These are phyloP conservation scores for Chondrostereum purpureum DNA, from an alignment of 1,284 basidiomycete species.

Conservation along the genomic window DNA sequence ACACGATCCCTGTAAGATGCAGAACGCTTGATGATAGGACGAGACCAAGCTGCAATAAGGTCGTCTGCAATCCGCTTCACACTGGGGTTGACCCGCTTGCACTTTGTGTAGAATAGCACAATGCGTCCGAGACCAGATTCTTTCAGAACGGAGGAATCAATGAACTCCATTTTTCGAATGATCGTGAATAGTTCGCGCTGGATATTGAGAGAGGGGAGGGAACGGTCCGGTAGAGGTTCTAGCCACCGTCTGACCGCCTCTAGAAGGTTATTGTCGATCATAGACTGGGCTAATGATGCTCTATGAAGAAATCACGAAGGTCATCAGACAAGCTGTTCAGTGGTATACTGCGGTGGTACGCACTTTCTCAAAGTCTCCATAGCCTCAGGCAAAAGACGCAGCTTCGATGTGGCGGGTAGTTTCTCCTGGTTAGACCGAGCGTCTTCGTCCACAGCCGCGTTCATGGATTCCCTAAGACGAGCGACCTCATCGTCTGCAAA, in stretches of 20 bases:
- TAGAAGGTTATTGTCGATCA: constrained; percentile 92
- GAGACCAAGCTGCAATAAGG: constrained; percentile 83
- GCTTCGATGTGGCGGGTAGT: constrained; percentile 82
- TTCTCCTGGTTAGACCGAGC: constrained; percentile 76
- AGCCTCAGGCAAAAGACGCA: constrained; percentile 81
- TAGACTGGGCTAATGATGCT: constrained; percentile 82
- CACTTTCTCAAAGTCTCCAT: constrained; percentile 94
- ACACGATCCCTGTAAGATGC: constrained; percentile 77
- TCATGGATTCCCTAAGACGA: constrained; percentile 80
- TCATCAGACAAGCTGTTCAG: constrained; percentile 2
- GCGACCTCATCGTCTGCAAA: constrained; percentile 92
- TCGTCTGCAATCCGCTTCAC: constrained; percentile 80
- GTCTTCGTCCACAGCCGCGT: constrained; percentile 82
- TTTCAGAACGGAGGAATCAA: constrained; percentile 88
- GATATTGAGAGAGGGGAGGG: constrained; percentile 92
- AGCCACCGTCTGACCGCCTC: constrained; percentile 91
- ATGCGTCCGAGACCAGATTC: constrained; percentile 90
- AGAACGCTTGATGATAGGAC: constrained; percentile 91
- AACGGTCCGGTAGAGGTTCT: constrained; percentile 89
- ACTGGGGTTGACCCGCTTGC: constrained; percentile 79
- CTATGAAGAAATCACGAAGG: constrained; percentile 31
- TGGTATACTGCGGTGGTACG: constrained; percentile 23
- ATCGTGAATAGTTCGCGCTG: constrained; percentile 88
- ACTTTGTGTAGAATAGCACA: constrained; percentile 93
- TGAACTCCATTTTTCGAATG: constrained; percentile 83